Evolutionary conservation across 2,329 filamentous ascomycete species (phyloP).

Genomic region (Pyrenophora graminea): DNA sequence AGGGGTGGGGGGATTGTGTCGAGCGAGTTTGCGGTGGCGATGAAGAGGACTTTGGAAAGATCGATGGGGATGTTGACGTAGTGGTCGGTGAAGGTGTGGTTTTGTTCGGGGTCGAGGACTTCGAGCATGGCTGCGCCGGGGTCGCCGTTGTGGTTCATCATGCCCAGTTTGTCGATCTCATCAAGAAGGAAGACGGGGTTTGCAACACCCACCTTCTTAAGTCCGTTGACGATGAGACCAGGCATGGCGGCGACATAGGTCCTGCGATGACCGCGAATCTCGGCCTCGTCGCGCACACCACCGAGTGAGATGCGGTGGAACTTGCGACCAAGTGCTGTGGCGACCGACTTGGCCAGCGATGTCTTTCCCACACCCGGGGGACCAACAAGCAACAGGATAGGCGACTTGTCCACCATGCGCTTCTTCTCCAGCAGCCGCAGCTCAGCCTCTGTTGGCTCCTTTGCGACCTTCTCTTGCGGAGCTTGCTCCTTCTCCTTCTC

Average conservation of each 20-base stretch:
- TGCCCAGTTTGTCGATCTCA: constrained; percentile 96
- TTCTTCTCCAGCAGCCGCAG: constrained; percentile 77
- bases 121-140: constrained; percentile 97
- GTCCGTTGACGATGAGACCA: constrained; percentile 86
- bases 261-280: constrained; percentile 90
- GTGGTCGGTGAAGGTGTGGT: constrained; percentile 91
- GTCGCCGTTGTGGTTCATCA: constrained; percentile 90
- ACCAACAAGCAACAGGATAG: constrained; percentile 89
- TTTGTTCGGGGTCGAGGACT: constrained; percentile 96
- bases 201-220: constrained; percentile 93
- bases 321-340: constrained; percentile 87
- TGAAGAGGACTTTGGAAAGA: constrained; percentile 94
- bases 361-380: constrained; percentile 97
- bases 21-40: constrained; percentile 91
- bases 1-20: constrained; percentile 95
- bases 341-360: constrained; percentile 89
- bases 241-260: constrained; percentile 99
- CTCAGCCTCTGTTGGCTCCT: constrained; percentile 55
- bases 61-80: constrained; percentile 96
- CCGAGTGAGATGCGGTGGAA: constrained; percentile 97
- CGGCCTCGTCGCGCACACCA: constrained; percentile 92
- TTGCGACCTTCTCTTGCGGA: constrained; percentile 47
- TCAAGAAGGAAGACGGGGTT: constrained; percentile 96
- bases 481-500: constrained; percentile 48
- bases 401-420: constrained; percentile 90